Conservation (phyloP, 768 basidiomycete genomes). For the Suillus cothurnatus region DNA sequence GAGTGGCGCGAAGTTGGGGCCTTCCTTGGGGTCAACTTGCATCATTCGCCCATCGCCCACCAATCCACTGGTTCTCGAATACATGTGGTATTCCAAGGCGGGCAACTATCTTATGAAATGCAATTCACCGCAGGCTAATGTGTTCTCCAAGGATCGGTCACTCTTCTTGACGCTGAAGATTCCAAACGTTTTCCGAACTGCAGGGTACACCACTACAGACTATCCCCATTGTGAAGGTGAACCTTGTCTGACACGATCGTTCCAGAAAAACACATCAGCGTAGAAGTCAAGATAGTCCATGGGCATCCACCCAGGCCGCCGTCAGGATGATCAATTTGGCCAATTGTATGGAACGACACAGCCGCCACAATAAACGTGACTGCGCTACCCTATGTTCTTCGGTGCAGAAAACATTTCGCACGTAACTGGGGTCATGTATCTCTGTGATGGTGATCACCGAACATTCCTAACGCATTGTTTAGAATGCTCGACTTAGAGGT, state of each 20-base stretch:
- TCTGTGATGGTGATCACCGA: background rate
- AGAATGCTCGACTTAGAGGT: too few relatives aligned
- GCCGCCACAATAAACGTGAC: background rate
- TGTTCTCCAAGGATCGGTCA: background rate
- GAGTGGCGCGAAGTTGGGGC: background rate
- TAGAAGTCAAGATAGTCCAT: background rate
- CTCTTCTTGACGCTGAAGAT: background rate
- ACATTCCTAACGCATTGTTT: background rate
- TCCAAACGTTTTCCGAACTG: background rate
- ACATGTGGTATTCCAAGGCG: slow-evolving; percentile 1
- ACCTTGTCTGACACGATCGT: slow-evolving; percentile 2
- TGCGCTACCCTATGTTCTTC: background rate
- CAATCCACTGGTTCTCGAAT: background rate
- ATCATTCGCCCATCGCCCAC: background rate
- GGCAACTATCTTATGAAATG: background rate
- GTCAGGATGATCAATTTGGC: background rate
- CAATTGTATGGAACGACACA: background rate
- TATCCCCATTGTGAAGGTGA: background rate
- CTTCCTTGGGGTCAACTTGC: background rate
- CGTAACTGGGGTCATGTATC: background rate
- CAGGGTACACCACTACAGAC: background rate
- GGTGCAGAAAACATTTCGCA: background rate
- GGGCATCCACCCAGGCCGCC: background rate
- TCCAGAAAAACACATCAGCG: background rate
- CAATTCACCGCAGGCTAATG: slow-evolving; percentile 1